Base-by-base conservation (phyloP, 371 early-diverging fungal genomes). In the Actinomortierella ambigua region DNA sequence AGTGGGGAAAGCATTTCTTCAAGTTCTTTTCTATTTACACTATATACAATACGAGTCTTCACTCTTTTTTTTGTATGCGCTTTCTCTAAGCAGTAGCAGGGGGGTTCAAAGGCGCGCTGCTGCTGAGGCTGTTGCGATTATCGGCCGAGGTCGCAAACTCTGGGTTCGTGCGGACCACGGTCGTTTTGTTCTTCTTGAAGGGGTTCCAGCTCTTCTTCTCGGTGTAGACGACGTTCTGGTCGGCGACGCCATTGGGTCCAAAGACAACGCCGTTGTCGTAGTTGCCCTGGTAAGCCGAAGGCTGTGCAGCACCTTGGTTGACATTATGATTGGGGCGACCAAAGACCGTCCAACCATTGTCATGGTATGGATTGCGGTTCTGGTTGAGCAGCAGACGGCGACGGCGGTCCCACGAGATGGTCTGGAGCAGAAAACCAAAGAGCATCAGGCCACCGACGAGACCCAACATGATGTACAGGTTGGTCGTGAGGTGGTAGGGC, bases 401-500 rank as follows among this genome's bases (percentile, higher is more conserved):
- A n/a, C 57, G 66, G 43, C 48, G 59, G 20, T 22, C 51, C 57
- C 62, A 71, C 1, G 53, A 17, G 15, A 71, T 20, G 34, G 14
- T 14, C 57, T 71, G 73, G 59, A 50, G 51, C 18, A 59, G 1
- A 0, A 53, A 11, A 14, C 66, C 63, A 1, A 66, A 3, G 23
- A 71, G 0, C 2, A 65, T 53, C 20, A 66, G 15, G 9, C 73
- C 73, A 7, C 60, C 66, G 9, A 62, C 13, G 20, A 56, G 55
- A 14, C 73, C 73, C 7, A 71, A 34, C 66, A 71, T 63, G 50
- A 71, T 65, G 50, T 65, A 71, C 26, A 65, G 8, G 66, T 71
- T 71, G 11, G 66, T 56, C 34, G 55, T 71, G 13, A 71, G 55
- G 3, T 5, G 9, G 49, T 65, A 71, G 18, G 49, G 2, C 50